phyloP scores from a whole-genome alignment of 1,284 basidiomycete species.

The Paramarasmius palmivorus region DNA sequence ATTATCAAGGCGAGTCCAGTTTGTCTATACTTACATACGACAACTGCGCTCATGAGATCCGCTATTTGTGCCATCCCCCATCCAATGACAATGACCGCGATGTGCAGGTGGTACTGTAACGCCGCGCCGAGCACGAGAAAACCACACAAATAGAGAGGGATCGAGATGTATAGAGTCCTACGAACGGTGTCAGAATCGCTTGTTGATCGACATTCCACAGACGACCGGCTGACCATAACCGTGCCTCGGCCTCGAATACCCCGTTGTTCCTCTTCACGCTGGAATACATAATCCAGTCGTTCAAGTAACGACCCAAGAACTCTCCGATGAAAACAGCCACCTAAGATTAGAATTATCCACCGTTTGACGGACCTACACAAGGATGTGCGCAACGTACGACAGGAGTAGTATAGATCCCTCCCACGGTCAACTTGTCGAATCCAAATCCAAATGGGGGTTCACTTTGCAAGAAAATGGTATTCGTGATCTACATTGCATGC shows the following conservation, averaged over 20 bases:
- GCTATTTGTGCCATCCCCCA: constrained; percentile 43
- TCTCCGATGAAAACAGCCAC: constrained; percentile 49
- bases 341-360: too few relatives aligned
- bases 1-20: too few relatives aligned
- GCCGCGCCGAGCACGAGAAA: constrained; percentile 43
- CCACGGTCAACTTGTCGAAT: constrained; percentile 38
- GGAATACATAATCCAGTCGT: constrained; percentile 46
- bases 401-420: constrained; percentile 45
- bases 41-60: constrained; percentile 4
- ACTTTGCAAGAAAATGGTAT: constrained; percentile 42
- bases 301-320: constrained; percentile 46
- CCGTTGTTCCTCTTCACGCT: constrained; percentile 45
- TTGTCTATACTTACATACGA: constrained; percentile 11
- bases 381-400: constrained; percentile 30
- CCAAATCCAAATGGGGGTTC: constrained; percentile 36
- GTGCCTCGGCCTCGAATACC: constrained; percentile 52
- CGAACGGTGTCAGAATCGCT: not conserved
- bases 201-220: not conserved
- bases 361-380: too few relatives aligned
- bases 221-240: constrained; percentile 42
- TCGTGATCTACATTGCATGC: too few relatives aligned
- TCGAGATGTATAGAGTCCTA: constrained; percentile 47
- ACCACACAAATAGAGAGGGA: constrained; percentile 47
- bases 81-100: constrained; percentile 43
- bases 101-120: constrained; percentile 37